A percentile compares a stretch with the other conserved stretches of the same genome.
Evolutionary conservation across 2,329 filamentous ascomycete genomes (phyloP).

Genomic region (Trichoderma semiorbis): DNA sequence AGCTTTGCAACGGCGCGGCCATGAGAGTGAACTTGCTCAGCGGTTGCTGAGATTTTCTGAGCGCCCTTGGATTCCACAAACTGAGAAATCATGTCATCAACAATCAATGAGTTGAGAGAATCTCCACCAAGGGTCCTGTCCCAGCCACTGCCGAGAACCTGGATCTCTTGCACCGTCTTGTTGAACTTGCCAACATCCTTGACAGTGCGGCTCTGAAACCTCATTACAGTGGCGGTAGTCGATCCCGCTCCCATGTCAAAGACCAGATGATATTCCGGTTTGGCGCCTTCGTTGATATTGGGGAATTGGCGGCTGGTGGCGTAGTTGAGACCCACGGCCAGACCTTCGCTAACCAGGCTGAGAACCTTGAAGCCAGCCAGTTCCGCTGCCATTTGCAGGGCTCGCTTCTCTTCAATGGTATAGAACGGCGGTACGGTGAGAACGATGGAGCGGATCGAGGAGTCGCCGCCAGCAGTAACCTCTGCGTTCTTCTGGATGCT

Average conservation of each 20-base stretch:
- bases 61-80: conserved; percentile 69
- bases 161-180: conserved; percentile 95
- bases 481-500: conserved; percentile 89
- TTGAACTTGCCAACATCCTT: conserved; percentile 93
- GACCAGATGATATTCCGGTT: conserved; percentile 87
- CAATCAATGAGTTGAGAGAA: conserved; percentile 78
- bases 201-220: conserved; percentile 82
- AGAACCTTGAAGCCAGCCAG: conserved; percentile 85
- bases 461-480: conserved; percentile 70
- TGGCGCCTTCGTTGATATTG: conserved; percentile 73
- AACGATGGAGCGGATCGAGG: conserved; percentile 73
- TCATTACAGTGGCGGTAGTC: conserved; percentile 82
- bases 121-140: conserved; percentile 89
- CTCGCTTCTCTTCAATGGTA: conserved; percentile 83
- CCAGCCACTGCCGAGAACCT: conserved; percentile 82
- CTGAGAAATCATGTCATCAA: conserved; percentile 81
- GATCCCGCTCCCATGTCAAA: conserved; percentile 98
- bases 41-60: conserved; percentile 60
- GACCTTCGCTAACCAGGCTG: conserved; percentile 79
- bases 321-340: conserved; percentile 93
- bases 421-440: conserved; percentile 90
- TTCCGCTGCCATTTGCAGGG: conserved; percentile 77
- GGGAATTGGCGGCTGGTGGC: conserved; percentile 89
- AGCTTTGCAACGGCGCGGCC: conserved; percentile 85
- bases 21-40: conserved; percentile 64